These are phyloP conservation scores for Penicillium coffeae DNA, from an alignment of 495 filamentous ascomycete genomes.

Conservation along the genomic window DNA sequence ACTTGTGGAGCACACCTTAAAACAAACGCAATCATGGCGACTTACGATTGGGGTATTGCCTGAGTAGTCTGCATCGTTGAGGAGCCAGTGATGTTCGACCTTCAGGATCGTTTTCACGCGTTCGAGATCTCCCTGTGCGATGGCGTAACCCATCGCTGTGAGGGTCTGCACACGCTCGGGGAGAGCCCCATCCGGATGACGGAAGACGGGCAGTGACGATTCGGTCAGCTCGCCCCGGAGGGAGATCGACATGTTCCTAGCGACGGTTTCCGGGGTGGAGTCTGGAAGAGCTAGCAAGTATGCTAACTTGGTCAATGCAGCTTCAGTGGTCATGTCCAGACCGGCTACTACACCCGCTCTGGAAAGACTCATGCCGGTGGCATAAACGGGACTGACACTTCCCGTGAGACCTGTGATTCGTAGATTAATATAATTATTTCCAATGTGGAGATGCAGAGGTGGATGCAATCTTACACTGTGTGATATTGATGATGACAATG, in stretches of 20 bases:
- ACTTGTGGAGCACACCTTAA: not conserved
- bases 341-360: conserved; percentile 88
- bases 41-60: conserved; percentile 82
- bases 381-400: conserved; percentile 86
- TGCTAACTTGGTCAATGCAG: conserved; percentile 87
- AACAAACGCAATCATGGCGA: not conserved
- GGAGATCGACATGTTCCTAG: conserved; percentile 66
- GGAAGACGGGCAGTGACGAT: conserved; percentile 58
- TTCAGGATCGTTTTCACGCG: conserved; percentile 63
- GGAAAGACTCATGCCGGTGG: conserved; percentile 83
- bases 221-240: conserved; percentile 87
- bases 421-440: not conserved
- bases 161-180: conserved; percentile 49
- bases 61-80: conserved; percentile 79
- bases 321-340: conserved; percentile 89
- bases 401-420: conserved; percentile 58
- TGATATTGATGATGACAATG: conserved; percentile 88
- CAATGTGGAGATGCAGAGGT: not conserved
- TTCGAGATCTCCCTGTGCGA: conserved; percentile 65
- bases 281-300: conserved; percentile 74
- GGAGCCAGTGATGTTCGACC: conserved; percentile 59
- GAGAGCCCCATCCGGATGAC: conserved; percentile 60
- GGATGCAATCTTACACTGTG: conserved; percentile 62
- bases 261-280: conserved; percentile 58
- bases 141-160: conserved; percentile 75